A percentile compares a stretch with the other conserved stretches of the same genome.
phyloP scores from a whole-genome alignment of 2,329 filamentous ascomycete species.

The Bipolaris sorokiniana region DNA sequence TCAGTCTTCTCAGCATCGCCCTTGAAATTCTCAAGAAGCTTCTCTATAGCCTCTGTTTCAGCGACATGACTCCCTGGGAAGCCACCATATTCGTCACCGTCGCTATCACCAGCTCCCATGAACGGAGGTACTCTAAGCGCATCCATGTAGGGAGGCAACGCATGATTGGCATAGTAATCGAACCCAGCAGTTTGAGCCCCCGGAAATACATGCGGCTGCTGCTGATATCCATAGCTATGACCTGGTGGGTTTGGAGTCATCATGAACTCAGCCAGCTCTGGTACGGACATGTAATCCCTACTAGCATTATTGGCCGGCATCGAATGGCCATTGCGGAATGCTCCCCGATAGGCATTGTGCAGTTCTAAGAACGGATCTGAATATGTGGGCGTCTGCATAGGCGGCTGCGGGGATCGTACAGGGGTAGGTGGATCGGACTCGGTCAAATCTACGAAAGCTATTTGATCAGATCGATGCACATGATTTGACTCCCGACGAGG shows the following conservation, averaged over 20 bases:
- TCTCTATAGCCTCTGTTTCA: conserved; percentile 35
- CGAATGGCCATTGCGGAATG: conserved; percentile 6
- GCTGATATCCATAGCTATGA: conserved; percentile 24
- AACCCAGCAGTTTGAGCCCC: background rate
- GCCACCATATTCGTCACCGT: conserved; percentile 25
- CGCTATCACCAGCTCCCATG: conserved; percentile 11
- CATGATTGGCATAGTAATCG: background rate
- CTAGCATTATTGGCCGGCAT: conserved; percentile 24
- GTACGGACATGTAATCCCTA: conserved; percentile 33
- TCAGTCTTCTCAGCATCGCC: conserved; percentile 51
- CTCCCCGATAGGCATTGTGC: conserved; percentile 1
- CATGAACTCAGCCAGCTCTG: conserved; percentile 42
- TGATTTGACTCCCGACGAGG: conserved; percentile 7
- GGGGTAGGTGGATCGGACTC: conserved; percentile 28
- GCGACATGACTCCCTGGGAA: conserved; percentile 17
- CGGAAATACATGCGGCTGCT: background rate
- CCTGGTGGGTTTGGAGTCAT: conserved; percentile 20
- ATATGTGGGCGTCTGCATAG: background rate
- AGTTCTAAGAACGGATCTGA: conserved; percentile 17
- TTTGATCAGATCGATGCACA: background rate
- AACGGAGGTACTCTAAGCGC: background rate
- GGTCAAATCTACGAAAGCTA: conserved; percentile 29
- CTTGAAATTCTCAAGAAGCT: conserved; percentile 43
- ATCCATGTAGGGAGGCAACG: background rate
- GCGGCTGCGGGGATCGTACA: background rate